Conservation (phyloP, 73 alveolate genomes). For the Paramecium octaurelia region DNA sequence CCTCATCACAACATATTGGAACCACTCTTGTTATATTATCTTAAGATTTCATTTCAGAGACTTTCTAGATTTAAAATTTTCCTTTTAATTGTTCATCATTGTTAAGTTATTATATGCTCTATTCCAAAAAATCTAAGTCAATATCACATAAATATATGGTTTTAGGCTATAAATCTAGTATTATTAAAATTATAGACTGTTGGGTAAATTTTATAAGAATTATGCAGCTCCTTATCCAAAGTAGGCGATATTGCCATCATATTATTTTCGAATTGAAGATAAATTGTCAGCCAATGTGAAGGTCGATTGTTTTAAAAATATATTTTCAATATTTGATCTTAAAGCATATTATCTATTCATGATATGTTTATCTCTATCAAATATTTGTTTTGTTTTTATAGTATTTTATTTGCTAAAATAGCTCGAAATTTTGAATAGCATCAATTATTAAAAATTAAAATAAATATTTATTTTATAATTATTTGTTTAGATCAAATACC, state of each 20-base stretch:
- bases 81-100: not conserved
- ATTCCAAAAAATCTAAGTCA: not conserved
- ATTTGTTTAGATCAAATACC: not conserved
- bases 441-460: not conserved
- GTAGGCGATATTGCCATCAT: not conserved
- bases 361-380: not conserved
- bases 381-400: not conserved
- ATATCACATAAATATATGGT: constrained; percentile 15
- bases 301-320: not conserved
- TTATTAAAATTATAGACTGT: not conserved
- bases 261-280: not conserved
- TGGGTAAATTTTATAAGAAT: not conserved
- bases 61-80: no score
- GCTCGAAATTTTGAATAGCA: not conserved
- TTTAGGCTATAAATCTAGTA: not conserved
- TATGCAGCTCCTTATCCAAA: not conserved
- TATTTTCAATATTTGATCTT: not conserved
- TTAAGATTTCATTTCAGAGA: not conserved
- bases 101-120: not conserved
- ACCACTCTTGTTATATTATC: not conserved
- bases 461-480: not conserved
- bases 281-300: not conserved
- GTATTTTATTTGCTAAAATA: not conserved
- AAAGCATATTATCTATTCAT: not conserved
- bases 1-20: constrained; percentile 61